Base-by-base conservation (phyloP, 1,284 basidiomycete species). In the Exsudoporus floridanus region DNA sequence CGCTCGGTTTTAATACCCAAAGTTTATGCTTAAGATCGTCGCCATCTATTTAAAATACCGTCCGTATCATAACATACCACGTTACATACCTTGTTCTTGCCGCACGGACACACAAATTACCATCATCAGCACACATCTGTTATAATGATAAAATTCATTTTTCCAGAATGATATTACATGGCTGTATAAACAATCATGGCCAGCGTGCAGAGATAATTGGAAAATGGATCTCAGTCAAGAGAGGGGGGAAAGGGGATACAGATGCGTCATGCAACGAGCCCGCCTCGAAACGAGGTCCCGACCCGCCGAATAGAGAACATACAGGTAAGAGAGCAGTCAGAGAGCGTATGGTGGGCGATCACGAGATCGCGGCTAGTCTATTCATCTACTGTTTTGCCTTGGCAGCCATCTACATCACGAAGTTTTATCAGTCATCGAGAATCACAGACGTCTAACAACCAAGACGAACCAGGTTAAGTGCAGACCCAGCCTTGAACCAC, bases 401-500 rank as follows among this genome's bases (percentile, higher is more conserved):
- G 40, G 73, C 65, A 41, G 77, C 77, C 77, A 79, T 79, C 76
- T 78, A 28, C 1, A 30, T 31, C 39, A 35, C 28, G 13, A 8
- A n/a, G 5, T 13, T 14, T n/a, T 23, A 35, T 79, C 71, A 65
- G 77, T 73, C 67, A 67, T 41, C 21, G 27, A 4, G 41, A 14
- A 55, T 40, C 28, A 50, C 19, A 4, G 34, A n/a, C 3, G 3
- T 7, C 25, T 35, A 31, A 19, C 18, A 44, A 42, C 10, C 47
- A 35, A 12, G 36, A 77, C 82, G 45, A 53, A 89, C 86, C 74
- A 92, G 70, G 78, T 92, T 92, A 49, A 92, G 81, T 30, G 90
- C 91, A 60, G 88, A 91, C 49, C 92, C 92, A 66, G 92, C 91
- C 80, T 92, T 92, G 84, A 95, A 94, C 92, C 92, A 95, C 65